Percentiles rank a stretch among this genome's conserved stretches.
Conservation (phyloP, 495 filamentous ascomycete species). For the Recurvomyces mirabilis region DNA sequence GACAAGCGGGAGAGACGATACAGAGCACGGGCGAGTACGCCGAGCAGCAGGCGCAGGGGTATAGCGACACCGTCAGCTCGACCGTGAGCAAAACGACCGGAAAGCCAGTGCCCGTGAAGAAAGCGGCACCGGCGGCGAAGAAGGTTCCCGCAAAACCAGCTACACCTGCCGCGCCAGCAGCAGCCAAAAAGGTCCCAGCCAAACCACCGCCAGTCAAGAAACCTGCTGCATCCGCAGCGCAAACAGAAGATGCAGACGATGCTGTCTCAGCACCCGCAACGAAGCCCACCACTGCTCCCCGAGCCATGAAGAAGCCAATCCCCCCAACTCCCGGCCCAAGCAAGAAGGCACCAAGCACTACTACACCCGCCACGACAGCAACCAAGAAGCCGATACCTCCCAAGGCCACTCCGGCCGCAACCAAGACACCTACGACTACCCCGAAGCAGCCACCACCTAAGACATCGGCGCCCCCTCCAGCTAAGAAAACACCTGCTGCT, state of each 20-base stretch:
- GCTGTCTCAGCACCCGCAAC: background rate
- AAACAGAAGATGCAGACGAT: too few species aligned
- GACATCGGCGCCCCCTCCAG: background rate
- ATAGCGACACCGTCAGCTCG: background rate
- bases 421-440: background rate
- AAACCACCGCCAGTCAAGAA: background rate
- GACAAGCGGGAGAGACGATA: background rate
- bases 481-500: background rate
- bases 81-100: background rate
- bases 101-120: conserved; percentile 4
- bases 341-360: background rate
- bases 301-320: background rate
- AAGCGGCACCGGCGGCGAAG: background rate
- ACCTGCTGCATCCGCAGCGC: background rate
- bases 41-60: conserved; percentile 6
- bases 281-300: background rate
- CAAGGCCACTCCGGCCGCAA: background rate
- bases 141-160: background rate
- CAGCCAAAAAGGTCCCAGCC: too few species aligned
- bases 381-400: conserved; percentile 2
- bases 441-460: background rate
- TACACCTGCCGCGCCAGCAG: background rate
- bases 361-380: background rate
- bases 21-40: background rate
- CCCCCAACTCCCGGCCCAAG: background rate